These are phyloP conservation scores for Metschnikowia peoriensis DNA, from an alignment of 805 yeast genomes.

Conservation along the genomic window DNA sequence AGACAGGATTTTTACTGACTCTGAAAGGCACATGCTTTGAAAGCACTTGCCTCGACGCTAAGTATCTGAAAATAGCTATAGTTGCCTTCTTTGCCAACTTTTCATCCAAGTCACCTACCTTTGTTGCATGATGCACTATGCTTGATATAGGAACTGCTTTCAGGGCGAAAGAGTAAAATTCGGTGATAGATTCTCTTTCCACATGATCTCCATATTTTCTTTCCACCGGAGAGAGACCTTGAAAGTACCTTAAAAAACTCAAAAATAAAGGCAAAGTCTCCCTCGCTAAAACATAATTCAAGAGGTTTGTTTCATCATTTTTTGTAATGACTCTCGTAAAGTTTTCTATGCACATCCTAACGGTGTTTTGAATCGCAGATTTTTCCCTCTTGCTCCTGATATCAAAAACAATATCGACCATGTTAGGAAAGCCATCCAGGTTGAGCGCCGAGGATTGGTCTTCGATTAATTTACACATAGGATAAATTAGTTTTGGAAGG, in stretches of 20 bases:
- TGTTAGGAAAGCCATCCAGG: conserved; percentile 33
- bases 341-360: conserved; percentile 31
- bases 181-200: conserved; percentile 48
- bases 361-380: conserved; percentile 29
- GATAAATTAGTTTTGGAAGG: conserved; percentile 43
- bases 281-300: conserved; percentile 28
- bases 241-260: conserved; percentile 51
- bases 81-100: conserved; percentile 32
- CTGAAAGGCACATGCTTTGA: conserved; percentile 31
- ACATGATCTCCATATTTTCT: conserved; percentile 72
- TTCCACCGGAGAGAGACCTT: conserved; percentile 53
- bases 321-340: conserved; percentile 27
- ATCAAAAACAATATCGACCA: conserved; percentile 23
- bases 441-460: conserved; percentile 37
- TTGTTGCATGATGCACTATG: conserved; percentile 38
- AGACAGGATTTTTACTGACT: conserved; percentile 50
- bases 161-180: conserved; percentile 49
- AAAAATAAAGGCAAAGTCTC: conserved; percentile 42
- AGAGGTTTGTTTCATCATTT: conserved; percentile 18
- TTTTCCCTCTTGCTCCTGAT: conserved; percentile 17
- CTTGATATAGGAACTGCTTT: conserved; percentile 45
- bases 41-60: conserved; percentile 25
- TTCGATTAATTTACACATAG: conserved; percentile 44
- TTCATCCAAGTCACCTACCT: conserved; percentile 12
- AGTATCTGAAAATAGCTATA: conserved; percentile 25